Evolutionary conservation across 352 stramenopile species (phyloP).

Genomic region (Pythium graminicola): DNA sequence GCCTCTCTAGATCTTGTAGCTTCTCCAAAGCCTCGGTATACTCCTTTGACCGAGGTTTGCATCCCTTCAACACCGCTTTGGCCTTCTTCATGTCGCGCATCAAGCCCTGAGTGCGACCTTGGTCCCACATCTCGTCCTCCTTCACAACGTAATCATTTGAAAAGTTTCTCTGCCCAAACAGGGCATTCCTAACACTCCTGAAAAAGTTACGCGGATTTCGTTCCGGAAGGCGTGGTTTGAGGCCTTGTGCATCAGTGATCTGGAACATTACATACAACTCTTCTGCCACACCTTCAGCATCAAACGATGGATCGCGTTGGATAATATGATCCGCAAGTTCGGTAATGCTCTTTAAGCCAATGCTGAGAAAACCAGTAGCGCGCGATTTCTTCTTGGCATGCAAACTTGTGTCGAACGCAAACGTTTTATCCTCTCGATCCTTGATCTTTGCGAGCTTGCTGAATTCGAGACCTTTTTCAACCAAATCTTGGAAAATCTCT

Average conservation of each 20-base stretch:
- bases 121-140: constrained; percentile 36
- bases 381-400: constrained; percentile 27
- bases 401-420: constrained; percentile 28
- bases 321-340: constrained; percentile 33
- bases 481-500: constrained; percentile 43
- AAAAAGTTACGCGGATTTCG: constrained; percentile 2
- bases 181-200: constrained; percentile 6
- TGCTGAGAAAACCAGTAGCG: constrained; percentile 31
- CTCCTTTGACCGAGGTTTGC: constrained; percentile 13
- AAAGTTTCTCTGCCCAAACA: constrained; percentile 26
- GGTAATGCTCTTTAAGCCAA: constrained; percentile 34
- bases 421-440: constrained; percentile 18
- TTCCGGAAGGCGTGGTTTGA: constrained; percentile 17
- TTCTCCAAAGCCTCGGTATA: constrained; percentile 20
- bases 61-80: constrained; percentile 23
- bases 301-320: constrained; percentile 26
- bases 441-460: constrained; percentile 39
- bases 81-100: constrained; percentile 29
- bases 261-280: constrained; percentile 47
- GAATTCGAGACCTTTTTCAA: constrained; percentile 36
- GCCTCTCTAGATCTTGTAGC: constrained; percentile 18
- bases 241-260: constrained; percentile 24
- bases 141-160: constrained; percentile 21
- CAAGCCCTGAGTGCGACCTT: constrained; percentile 24
- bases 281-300: constrained; percentile 25